phyloP scores from a whole-genome alignment of 2,329 filamentous ascomycete genomes.

The Fusarium sulawesiense region DNA sequence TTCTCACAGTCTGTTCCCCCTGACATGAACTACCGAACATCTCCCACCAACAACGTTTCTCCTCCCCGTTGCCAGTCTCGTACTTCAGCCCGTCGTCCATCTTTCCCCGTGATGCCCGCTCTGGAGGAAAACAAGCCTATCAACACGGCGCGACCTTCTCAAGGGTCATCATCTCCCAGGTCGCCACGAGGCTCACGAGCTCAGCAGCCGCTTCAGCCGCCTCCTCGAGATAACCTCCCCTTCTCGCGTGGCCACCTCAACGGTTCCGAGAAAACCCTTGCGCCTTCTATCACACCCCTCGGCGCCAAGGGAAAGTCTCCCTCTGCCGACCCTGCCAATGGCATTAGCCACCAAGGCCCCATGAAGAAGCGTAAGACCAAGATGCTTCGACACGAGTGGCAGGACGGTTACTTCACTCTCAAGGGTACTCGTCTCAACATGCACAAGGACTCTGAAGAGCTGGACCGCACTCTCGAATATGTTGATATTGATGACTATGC shows the following conservation, averaged over 20 bases:
- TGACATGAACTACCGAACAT: conserved; percentile 82
- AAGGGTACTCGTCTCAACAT: conserved; percentile 79
- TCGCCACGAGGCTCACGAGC: conserved; percentile 52
- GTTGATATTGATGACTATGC: conserved; percentile 91
- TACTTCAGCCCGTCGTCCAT: conserved; percentile 71
- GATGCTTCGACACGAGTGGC: conserved; percentile 92
- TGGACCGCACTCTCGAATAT: conserved; percentile 75
- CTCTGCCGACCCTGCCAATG: conserved; percentile 55
- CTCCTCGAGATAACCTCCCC: conserved; percentile 66
- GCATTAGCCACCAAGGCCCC: conserved; percentile 80
- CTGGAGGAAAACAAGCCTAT: conserved; percentile 72
- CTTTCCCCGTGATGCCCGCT: conserved; percentile 75
- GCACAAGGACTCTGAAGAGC: conserved; percentile 70
- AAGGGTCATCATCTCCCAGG: conserved; percentile 49
- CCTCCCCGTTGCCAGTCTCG: conserved; percentile 64
- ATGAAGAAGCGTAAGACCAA: conserved; percentile 95
- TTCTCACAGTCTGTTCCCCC: conserved; percentile 91
- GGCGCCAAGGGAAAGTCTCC: conserved; percentile 45
- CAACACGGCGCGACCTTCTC: conserved; percentile 48
- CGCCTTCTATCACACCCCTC: conserved; percentile 51
- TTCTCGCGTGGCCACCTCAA: conserved; percentile 64
- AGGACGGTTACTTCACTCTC: conserved; percentile 90
- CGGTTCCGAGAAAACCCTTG: conserved; percentile 60
- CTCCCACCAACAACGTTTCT: conserved; percentile 50
- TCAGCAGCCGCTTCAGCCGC: conserved; percentile 60